These are phyloP conservation scores for Phycomyces blakesleeanus DNA, from an alignment of 192 early-diverging fungal species.

Conservation along the genomic window DNA sequence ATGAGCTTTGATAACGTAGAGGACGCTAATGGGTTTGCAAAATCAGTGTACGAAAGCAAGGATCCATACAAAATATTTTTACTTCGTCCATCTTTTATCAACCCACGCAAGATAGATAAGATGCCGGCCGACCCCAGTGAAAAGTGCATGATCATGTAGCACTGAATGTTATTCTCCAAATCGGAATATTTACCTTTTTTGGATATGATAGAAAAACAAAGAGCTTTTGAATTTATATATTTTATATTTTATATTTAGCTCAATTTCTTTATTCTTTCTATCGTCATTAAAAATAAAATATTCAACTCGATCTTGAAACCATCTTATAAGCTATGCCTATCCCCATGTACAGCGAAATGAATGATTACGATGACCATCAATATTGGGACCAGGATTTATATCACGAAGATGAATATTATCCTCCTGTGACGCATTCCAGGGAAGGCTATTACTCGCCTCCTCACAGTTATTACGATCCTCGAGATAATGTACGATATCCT, in stretches of 20 bases:
- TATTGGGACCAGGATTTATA: background rate
- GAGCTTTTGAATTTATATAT: background rate
- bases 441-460: background rate
- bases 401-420: background rate
- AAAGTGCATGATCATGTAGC: constrained; percentile 1
- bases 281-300: background rate
- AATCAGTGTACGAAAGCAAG: background rate
- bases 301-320: background rate
- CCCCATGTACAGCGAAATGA: too few species aligned
- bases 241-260: background rate
- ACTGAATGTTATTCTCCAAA: background rate
- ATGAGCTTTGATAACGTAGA: constrained; percentile 7
- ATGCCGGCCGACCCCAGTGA: background rate
- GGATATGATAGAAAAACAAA: background rate
- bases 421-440: background rate
- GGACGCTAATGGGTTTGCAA: background rate
- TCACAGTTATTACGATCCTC: background rate
- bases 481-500: background rate
- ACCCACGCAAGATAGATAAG: background rate
- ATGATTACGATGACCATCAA: background rate
- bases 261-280: background rate
- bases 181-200: background rate
- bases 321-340: background rate
- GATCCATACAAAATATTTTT: background rate
- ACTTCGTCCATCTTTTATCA: background rate